A percentile compares a stretch with the other conserved stretches of the same genome.
phyloP scores from a whole-genome alignment of 495 filamentous ascomycete species.

The Daldinia vernicosa region DNA sequence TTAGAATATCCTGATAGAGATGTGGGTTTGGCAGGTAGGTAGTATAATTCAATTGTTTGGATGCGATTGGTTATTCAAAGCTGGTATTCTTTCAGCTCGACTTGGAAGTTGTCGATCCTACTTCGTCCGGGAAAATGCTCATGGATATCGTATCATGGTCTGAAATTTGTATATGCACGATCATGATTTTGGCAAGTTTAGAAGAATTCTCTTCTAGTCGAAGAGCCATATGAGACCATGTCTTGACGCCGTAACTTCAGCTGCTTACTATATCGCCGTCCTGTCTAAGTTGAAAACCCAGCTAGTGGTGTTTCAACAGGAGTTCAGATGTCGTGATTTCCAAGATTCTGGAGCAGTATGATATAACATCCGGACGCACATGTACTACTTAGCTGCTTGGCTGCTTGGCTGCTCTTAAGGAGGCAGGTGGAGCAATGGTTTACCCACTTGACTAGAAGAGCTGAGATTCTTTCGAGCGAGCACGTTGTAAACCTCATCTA shows the following conservation, averaged over 20 bases:
- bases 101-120: constrained; percentile 16
- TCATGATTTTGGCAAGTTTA: background rate
- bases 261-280: constrained; percentile 13
- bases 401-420: background rate
- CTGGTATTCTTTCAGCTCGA: constrained; percentile 14
- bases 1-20: background rate
- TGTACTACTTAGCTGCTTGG: background rate
- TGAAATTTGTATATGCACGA: constrained; percentile 2
- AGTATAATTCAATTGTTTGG: constrained; percentile 3
- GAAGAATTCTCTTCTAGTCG: background rate
- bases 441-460: constrained; percentile 3
- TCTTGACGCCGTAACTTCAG: constrained; percentile 1
- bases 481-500: background rate
- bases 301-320: background rate
- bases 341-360: background rate
- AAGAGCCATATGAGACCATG: background rate
- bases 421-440: constrained; percentile 16
- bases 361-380: background rate
- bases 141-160: background rate
- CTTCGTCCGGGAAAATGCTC: constrained; percentile 8
- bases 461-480: constrained; percentile 11
- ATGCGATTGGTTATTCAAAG: constrained; percentile 1
- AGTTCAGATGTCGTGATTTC: background rate
- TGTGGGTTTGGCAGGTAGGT: constrained; percentile 7
- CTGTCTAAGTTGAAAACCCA: background rate